phyloP scores from a whole-genome alignment of 352 stramenopile genomes.

The Globisporangium cylindrosporum region DNA sequence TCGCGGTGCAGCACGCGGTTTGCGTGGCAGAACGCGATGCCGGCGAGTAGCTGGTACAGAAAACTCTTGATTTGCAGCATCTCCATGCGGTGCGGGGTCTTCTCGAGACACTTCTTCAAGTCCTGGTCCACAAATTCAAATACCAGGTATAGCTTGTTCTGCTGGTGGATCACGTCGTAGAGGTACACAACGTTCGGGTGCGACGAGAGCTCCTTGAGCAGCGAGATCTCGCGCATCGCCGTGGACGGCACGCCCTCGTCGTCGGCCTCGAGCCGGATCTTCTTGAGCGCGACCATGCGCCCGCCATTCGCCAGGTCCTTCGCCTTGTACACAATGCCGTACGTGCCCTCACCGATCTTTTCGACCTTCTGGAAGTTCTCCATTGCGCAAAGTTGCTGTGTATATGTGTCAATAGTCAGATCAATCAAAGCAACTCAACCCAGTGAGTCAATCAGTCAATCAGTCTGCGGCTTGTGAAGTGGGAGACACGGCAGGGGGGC shows the following conservation, averaged over 20 bases:
- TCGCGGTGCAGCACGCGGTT: slow-evolving; percentile 97
- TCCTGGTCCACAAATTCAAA: slow-evolving; percentile 89
- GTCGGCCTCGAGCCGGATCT: slow-evolving; percentile 88
- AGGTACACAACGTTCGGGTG: slow-evolving; percentile 94
- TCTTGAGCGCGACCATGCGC: slow-evolving; percentile 94
- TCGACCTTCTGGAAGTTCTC: slow-evolving; percentile 86
- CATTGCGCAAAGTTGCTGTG: slow-evolving; percentile 29
- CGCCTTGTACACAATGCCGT: slow-evolving; percentile 97
- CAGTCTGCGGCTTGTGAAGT: neutral
- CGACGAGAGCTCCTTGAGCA: slow-evolving; percentile 92
- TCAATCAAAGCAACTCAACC: neutral
- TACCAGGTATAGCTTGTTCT: slow-evolving; percentile 86
- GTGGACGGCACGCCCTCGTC: slow-evolving; percentile 98
- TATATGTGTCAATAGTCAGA: neutral
- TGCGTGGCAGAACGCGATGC: slow-evolving; percentile 94
- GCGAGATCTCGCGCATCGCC: slow-evolving; percentile 97
- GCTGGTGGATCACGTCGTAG: slow-evolving; percentile 81
- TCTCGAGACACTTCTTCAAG: slow-evolving; percentile 89
- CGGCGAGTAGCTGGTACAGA: slow-evolving; percentile 75
- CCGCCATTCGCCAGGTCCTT: slow-evolving; percentile 80
- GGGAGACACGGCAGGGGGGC: neutral
- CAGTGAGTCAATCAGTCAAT: neutral
- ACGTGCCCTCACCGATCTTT: slow-evolving; percentile 93
- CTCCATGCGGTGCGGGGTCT: slow-evolving; percentile 89
- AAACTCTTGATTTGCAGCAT: slow-evolving; percentile 83